Evolutionary conservation across 163 green algal species (phyloP).

Genomic region (Chlorella variabilis): DNA sequence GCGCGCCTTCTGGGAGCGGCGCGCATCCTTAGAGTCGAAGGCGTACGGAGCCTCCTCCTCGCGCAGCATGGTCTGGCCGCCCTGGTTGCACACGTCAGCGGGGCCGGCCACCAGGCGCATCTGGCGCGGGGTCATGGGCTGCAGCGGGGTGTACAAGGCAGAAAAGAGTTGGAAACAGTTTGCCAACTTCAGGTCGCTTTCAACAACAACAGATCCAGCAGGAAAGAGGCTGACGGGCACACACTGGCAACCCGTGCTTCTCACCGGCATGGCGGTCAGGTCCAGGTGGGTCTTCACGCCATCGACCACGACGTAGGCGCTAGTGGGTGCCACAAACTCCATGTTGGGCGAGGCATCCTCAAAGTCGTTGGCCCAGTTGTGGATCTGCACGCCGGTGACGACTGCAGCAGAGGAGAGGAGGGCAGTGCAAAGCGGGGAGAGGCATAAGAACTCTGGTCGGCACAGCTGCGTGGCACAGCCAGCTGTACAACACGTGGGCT

Average conservation of each 20-base stretch:
- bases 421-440: too few species aligned
- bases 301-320: conserved; percentile 73
- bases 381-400: conserved; percentile 87
- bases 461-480: neutral
- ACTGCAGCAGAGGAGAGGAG: conserved; percentile 51
- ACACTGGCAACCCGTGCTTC: too few species aligned
- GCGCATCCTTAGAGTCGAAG: conserved; percentile 38
- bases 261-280: conserved; percentile 56
- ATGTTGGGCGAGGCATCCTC: conserved; percentile 69
- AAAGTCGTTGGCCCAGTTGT: conserved; percentile 73
- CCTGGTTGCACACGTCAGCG: conserved; percentile 7
- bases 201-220: too few species aligned
- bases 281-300: conserved; percentile 70
- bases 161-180: too few species aligned
- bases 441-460: neutral
- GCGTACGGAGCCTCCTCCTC: conserved; percentile 49
- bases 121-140: conserved; percentile 1
- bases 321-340: conserved; percentile 78
- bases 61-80: conserved; percentile 43
- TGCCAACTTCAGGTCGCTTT: too few species aligned
- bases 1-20: conserved; percentile 1
- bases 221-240: too few species aligned
- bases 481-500: neutral
- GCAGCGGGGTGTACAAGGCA: too few species aligned
- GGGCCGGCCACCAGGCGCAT: neutral